These are phyloP conservation scores for Sphaerulina populicola DNA, from an alignment of 2,329 filamentous ascomycete genomes.

Conservation along the genomic window DNA sequence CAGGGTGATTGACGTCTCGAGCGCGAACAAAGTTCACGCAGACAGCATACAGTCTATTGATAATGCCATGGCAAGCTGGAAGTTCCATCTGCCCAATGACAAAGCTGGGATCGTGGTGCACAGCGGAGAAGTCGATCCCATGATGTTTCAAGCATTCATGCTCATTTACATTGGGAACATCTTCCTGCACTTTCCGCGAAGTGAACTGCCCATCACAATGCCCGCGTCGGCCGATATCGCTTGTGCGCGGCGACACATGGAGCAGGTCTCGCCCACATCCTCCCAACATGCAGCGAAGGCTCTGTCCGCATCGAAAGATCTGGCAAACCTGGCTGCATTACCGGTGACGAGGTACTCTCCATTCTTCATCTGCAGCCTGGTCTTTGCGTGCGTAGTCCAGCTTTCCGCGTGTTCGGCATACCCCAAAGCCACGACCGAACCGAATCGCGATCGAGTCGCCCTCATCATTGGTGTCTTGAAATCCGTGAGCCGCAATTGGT, in stretches of 20 bases:
- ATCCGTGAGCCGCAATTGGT: constrained; percentile 61
- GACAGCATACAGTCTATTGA: constrained; percentile 50
- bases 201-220: constrained; percentile 58
- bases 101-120: constrained; percentile 63
- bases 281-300: constrained; percentile 64
- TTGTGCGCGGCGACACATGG: constrained; percentile 39
- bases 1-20: constrained; percentile 53
- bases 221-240: constrained; percentile 44
- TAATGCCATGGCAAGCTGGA: constrained; percentile 63
- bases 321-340: constrained; percentile 66
- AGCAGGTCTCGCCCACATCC: constrained; percentile 45
- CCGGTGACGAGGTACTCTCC: constrained; percentile 68
- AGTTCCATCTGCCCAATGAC: constrained; percentile 63
- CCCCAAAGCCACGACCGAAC: constrained; percentile 53
- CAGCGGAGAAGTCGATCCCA: constrained; percentile 69
- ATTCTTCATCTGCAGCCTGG: constrained; percentile 74
- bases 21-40: constrained; percentile 28
- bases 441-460: constrained; percentile 59
- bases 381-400: constrained; percentile 71
- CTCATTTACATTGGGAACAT: constrained; percentile 58
- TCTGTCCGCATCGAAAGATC: constrained; percentile 66
- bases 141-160: constrained; percentile 87
- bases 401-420: constrained; percentile 64
- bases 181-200: constrained; percentile 70
- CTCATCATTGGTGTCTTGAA: constrained; percentile 71